A percentile compares a stretch with the other conserved stretches of the same genome.
Conservation (phyloP, 495 filamentous ascomycete genomes). For the Daldinia concentrica region DNA sequence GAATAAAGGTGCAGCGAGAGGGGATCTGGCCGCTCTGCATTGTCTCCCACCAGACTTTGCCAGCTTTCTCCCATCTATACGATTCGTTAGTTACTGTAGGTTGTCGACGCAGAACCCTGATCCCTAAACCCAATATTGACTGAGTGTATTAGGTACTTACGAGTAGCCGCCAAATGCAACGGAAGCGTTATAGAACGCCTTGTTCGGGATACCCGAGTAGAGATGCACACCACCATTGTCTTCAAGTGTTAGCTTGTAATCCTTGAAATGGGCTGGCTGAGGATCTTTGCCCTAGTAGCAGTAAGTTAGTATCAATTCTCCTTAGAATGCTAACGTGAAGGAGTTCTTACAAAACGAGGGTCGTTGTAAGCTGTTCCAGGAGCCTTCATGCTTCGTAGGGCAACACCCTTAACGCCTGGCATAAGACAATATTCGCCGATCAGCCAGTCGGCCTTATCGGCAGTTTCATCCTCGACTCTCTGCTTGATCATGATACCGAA, state of each 20-base stretch:
- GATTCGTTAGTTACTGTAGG: neutral
- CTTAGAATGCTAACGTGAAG: conserved; percentile 21
- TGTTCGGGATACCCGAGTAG: conserved; percentile 64
- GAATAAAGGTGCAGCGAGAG: conserved; percentile 49
- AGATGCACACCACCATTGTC: conserved; percentile 63
- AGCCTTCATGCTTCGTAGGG: conserved; percentile 60
- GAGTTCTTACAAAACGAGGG: conserved; percentile 51
- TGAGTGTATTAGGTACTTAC: conserved; percentile 25
- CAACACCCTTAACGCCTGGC: conserved; percentile 55
- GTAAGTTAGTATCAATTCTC: conserved; percentile 8
- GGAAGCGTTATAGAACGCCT: conserved; percentile 59
- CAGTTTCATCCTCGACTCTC: conserved; percentile 53
- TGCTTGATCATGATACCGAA: conserved; percentile 66
- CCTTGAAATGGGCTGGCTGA: conserved; percentile 53
- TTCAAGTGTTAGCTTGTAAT: conserved; percentile 46
- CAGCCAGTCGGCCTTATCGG: conserved; percentile 60
- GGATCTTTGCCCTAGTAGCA: conserved; percentile 54
- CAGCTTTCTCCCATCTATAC: conserved; percentile 59
- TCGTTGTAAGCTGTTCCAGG: conserved; percentile 61
- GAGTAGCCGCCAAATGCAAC: conserved; percentile 58
- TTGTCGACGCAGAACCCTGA: no score
- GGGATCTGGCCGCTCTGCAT: conserved; percentile 52
- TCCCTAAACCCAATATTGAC: no score
- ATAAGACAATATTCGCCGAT: conserved; percentile 60
- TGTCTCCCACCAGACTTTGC: conserved; percentile 62